A percentile compares a stretch with the other conserved stretches of the same genome.
Conservation (phyloP, 2,329 filamentous ascomycete species). For the Trichoderma sp. region DNA sequence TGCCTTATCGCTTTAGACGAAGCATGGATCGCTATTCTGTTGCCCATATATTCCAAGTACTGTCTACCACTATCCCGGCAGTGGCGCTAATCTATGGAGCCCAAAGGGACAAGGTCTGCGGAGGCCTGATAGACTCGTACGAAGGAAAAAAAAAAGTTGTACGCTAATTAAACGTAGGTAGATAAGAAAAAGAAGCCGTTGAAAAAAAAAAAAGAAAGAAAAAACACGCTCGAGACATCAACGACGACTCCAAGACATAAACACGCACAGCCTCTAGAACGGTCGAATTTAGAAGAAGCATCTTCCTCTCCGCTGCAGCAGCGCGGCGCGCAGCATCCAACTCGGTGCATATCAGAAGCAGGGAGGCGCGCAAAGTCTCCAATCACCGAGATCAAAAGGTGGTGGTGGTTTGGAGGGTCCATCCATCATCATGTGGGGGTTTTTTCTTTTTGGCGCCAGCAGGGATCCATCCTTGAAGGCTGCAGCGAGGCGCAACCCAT, state of each 20-base stretch:
- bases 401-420: conserved; percentile 28
- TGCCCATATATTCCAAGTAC: neutral
- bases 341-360: neutral
- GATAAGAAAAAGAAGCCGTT: neutral
- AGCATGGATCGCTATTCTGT: neutral
- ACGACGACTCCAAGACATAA: neutral
- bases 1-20: conserved; percentile 13
- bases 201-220: neutral
- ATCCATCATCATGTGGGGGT: conserved; percentile 30
- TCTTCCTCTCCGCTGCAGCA: neutral
- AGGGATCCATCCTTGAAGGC: conserved; percentile 20
- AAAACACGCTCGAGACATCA: neutral
- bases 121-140: neutral
- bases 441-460: conserved; percentile 17
- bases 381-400: conserved; percentile 17
- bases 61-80: conserved; percentile 25
- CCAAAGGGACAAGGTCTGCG: conserved; percentile 28
- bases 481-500: conserved; percentile 27
- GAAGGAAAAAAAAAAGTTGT: neutral
- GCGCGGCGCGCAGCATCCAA: neutral
- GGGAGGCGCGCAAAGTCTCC: conserved; percentile 13
- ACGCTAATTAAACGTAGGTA: neutral
- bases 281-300: neutral
- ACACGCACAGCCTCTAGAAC: neutral
- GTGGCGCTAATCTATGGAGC: conserved; percentile 31